Percentiles rank a stretch among this genome's conserved stretches.
Conservation (phyloP, 73 alveolate genomes). For the Symbiodinium pilosum region DNA sequence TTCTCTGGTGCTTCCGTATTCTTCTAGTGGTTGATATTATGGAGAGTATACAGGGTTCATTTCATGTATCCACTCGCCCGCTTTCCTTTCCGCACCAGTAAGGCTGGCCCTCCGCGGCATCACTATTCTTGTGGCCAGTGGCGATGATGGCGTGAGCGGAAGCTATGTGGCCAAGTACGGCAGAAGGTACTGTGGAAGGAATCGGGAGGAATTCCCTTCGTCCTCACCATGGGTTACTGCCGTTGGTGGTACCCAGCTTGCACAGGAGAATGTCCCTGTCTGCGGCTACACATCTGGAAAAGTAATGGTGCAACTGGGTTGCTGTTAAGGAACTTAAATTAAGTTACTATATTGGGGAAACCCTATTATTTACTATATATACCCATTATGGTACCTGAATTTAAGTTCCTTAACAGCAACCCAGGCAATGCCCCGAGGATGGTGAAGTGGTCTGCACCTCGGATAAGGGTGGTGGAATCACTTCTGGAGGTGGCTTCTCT, state of each 20-base stretch:
- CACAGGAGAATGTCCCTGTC: slow-evolving; percentile 84
- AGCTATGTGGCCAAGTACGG: slow-evolving; percentile 33
- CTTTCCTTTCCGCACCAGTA: too few relatives aligned
- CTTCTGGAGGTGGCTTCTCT: slow-evolving; percentile 89
- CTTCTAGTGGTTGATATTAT: too few relatives aligned
- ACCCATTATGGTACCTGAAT: too few relatives aligned
- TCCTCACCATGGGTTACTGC: slow-evolving; percentile 92
- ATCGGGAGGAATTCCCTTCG: slow-evolving; percentile 73
- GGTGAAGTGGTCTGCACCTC: slow-evolving; percentile 84
- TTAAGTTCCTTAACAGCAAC: too few relatives aligned
- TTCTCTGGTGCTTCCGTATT: too few relatives aligned
- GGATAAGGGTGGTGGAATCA: slow-evolving; percentile 87
- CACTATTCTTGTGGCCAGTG: slow-evolving; percentile 83
- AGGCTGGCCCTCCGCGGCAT: slow-evolving; percentile 85
- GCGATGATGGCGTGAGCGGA: slow-evolving; percentile 91
- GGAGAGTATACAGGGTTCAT: too few relatives aligned
- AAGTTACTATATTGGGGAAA: too few relatives aligned
- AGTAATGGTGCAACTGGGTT: slow-evolving; percentile 62
- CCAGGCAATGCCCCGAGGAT: slow-evolving; percentile 63
- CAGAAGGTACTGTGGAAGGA: slow-evolving; percentile 49
- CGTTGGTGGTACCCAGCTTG: slow-evolving; percentile 92
- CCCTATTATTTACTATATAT: too few relatives aligned
- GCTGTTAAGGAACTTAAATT: too few relatives aligned
- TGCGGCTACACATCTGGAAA: slow-evolving; percentile 41
- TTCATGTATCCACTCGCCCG: too few relatives aligned